These are phyloP conservation scores for Phanerodontia chrysosporium DNA, from an alignment of 768 basidiomycete genomes.

Conservation along the genomic window DNA sequence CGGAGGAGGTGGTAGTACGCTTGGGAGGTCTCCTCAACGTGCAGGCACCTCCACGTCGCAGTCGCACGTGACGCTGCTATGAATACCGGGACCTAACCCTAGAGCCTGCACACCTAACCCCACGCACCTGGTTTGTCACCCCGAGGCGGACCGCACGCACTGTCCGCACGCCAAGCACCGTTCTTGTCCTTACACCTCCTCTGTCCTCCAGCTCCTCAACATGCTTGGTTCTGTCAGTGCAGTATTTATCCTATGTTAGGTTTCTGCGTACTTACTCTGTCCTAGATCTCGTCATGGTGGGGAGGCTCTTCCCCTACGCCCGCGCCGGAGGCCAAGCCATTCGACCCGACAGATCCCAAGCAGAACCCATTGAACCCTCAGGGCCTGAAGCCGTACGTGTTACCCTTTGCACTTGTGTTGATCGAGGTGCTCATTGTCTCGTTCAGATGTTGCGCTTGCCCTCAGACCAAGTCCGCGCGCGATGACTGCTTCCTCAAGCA, in stretches of 20 bases:
- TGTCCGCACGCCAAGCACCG: not conserved
- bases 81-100: slow-evolving; percentile 10
- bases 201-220: not conserved
- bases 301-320: slow-evolving; percentile 17
- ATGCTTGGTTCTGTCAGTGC: slow-evolving; percentile 14
- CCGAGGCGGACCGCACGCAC: not conserved
- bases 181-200: not conserved
- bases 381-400: slow-evolving; percentile 89
- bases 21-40: not conserved
- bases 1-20: not conserved
- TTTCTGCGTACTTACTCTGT: not conserved
- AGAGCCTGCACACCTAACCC: slow-evolving; percentile 1
- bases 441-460: slow-evolving; percentile 93
- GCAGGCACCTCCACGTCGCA: slow-evolving; percentile 10
- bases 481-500: slow-evolving; percentile 91
- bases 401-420: not conserved
- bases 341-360: slow-evolving; percentile 71
- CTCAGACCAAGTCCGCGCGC: slow-evolving; percentile 84
- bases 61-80: slow-evolving; percentile 7
- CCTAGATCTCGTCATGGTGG: slow-evolving; percentile 23
- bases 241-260: not conserved
- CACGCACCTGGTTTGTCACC: not conserved
- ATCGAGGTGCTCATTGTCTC: not conserved
- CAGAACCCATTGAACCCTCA: slow-evolving; percentile 89
- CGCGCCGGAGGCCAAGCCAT: slow-evolving; percentile 27